A percentile compares a stretch with the other conserved stretches of the same genome.
phyloP scores from a whole-genome alignment of 2,329 filamentous ascomycete genomes.

The Trichoderma harzianum region DNA sequence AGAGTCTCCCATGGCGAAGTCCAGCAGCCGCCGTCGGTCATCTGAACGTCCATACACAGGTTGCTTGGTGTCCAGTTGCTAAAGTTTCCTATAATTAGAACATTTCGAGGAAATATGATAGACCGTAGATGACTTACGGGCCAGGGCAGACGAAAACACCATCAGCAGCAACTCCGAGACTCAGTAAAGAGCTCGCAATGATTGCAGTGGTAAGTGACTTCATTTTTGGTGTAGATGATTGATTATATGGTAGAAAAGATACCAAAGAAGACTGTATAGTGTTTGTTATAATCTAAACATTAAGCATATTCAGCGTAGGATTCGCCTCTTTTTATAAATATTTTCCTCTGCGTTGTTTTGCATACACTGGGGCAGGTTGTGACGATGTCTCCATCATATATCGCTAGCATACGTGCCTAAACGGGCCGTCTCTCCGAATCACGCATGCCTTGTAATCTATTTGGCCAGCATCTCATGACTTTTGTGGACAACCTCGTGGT shows the following conservation, averaged over 20 bases:
- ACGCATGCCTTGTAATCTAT: background rate
- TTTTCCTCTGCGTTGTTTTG: background rate
- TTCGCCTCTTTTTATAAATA: background rate
- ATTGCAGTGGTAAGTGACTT: background rate
- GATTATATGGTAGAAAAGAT: background rate
- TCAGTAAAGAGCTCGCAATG: background rate
- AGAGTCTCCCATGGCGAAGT: background rate
- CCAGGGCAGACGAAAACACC: background rate
- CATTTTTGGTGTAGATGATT: background rate
- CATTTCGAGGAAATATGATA: background rate
- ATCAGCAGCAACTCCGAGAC: background rate
- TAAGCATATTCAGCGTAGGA: background rate
- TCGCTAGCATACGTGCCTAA: background rate
- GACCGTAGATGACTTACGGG: background rate
- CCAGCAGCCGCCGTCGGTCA: background rate
- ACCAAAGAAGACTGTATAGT: background rate
- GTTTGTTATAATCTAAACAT: background rate
- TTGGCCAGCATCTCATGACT: background rate
- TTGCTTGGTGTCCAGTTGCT: conserved; percentile 3
- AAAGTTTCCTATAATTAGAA: background rate
- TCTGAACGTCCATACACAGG: background rate
- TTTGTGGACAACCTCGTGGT: background rate
- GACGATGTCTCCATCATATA: background rate
- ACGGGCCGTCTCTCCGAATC: background rate
- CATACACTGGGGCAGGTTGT: background rate